phyloP scores from a whole-genome alignment of 2,329 filamentous ascomycete genomes.

The Aspergillus floridensis region DNA sequence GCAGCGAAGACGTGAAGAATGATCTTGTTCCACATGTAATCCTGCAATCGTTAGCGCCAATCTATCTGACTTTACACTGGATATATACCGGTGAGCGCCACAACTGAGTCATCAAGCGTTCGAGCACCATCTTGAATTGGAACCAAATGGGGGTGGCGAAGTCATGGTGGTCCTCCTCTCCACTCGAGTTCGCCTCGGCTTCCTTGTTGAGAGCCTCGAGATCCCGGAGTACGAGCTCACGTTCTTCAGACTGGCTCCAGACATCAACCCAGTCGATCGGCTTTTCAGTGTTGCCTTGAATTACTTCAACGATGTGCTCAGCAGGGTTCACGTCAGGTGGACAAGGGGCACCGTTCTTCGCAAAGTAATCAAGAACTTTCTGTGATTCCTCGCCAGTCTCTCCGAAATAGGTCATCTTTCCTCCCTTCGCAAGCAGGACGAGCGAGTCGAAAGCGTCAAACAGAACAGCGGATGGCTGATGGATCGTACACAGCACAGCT shows the following conservation, averaged over 20 bases:
- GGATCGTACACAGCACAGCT: conserved; percentile 65
- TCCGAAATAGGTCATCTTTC: conserved; percentile 66
- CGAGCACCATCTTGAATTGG: conserved; percentile 38
- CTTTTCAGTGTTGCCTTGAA: conserved; percentile 27
- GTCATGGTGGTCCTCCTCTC: conserved; percentile 34
- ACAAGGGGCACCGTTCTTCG: conserved; percentile 54
- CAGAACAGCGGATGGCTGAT: conserved; percentile 66
- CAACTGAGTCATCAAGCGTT: conserved; percentile 33
- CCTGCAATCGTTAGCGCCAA: conserved; percentile 16
- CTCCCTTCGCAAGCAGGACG: conserved; percentile 62
- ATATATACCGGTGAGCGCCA: conserved; percentile 34
- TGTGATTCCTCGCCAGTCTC: conserved; percentile 46
- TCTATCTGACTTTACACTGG: too few species aligned
- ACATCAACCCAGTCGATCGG: conserved; percentile 33
- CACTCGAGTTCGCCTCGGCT: conserved; percentile 17
- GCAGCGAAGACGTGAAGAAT: conserved; percentile 54
- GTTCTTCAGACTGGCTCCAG: conserved; percentile 33
- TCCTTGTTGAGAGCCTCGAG: conserved; percentile 28
- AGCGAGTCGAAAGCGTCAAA: conserved; percentile 67
- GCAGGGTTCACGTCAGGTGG: conserved; percentile 54
- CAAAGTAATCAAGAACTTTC: conserved; percentile 49
- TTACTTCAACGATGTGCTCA: conserved; percentile 43
- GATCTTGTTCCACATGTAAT: conserved; percentile 49
- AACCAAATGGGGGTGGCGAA: conserved; percentile 42
- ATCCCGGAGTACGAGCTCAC: conserved; percentile 22